Evolutionary conservation across 2,329 filamentous ascomycete genomes (phyloP), one percentile per base, ranked within the genome.

Genomic region (Xylariaceae sp.): DNA sequence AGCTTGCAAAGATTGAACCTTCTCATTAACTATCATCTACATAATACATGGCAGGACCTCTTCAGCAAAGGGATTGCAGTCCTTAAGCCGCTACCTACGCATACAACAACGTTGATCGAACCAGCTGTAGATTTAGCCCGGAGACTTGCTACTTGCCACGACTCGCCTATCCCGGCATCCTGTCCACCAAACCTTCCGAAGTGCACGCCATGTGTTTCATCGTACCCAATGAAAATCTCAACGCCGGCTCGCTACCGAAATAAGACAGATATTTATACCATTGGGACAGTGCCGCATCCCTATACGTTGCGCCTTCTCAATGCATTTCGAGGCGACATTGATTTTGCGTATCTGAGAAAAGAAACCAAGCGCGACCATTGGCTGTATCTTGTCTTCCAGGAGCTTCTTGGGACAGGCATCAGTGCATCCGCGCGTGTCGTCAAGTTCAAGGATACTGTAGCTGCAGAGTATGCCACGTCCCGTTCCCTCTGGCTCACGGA

Each of bases 261-360:
- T 70, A 80, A 79, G 3, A 85, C 85, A 11, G 77, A 76, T 1
- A 68, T 87, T 12, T 97, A 91, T 74, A 90, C 87, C 2, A 88
- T 99, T 60, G 91, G 87, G 56, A 88, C 85, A 0, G 86, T 97
- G 9, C 92, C 92, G 0, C 94, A 99, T 68, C 94, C 94, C 0
- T 95, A 91, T 75, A 96, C 91, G 1, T 77, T 90, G 42, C 80
- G 85, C 51, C 81, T 84, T 9, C 75, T 97, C 19, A 78, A 83
- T 55, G 79, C 83, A 60, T 79, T 83, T 55, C 77, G 81, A 41
- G 77, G 83, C 2, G 73, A 78, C 1, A 74, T 89, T 47, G 85
- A 86, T 47, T 72, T 86, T 1, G 70, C 76, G 6, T 87, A 83
- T 74, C 80, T 91, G 58, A 81, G 86, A 45, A 79, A 85, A 55